Base-by-base conservation (phyloP, 306 rosid species). In the Acmispon strigosus region DNA sequence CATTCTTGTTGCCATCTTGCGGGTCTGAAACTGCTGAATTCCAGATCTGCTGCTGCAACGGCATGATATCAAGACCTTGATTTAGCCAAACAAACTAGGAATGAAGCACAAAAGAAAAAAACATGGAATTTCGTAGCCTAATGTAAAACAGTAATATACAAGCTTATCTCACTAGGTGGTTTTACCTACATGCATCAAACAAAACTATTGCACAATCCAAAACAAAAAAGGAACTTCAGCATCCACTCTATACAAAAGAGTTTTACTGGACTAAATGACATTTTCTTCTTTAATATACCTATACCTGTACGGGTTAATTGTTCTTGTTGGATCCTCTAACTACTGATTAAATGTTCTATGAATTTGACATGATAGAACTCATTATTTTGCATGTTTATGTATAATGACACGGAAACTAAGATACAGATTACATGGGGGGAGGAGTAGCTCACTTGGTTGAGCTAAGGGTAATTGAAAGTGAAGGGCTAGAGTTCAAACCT, bases 1-100 rank as follows among this genome's bases (percentile, higher is more conserved):
- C 82, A 0, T 68, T 55, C 29, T 76, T 72, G 41, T 52, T 66
- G 55, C 76, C 90, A 11, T 81, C 92, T 37, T 53, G 70, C 65
- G 76, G 81, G 69, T 88, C 90, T 27, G 75, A 73, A 19, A 69
- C 81, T 3, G 86, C 14, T 9, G 88, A 81, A 74, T 69, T 85
- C 98, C 98, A 92, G 67, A 92, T 88, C 65, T 83, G 86, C 82
- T 86, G 90, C 96, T 90, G 92, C 85, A 73, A 50, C 61, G 49
- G 16, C 77, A 84, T 41, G 37, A 68, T 64, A 62, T 32, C 39
- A 62, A 66, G 42, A 71, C 44, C 63, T 15, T 22, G 24, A 62
- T 20, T 73, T 56, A 71, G 54, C 58, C 55, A 78, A 22, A 41
- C 58, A 55, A 62, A 37, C 9, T 39, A 54, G 61, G 32, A 34